These are phyloP conservation scores for Colletotrichum australisinense DNA, from an alignment of 2,329 filamentous ascomycete species.

Conservation along the genomic window DNA sequence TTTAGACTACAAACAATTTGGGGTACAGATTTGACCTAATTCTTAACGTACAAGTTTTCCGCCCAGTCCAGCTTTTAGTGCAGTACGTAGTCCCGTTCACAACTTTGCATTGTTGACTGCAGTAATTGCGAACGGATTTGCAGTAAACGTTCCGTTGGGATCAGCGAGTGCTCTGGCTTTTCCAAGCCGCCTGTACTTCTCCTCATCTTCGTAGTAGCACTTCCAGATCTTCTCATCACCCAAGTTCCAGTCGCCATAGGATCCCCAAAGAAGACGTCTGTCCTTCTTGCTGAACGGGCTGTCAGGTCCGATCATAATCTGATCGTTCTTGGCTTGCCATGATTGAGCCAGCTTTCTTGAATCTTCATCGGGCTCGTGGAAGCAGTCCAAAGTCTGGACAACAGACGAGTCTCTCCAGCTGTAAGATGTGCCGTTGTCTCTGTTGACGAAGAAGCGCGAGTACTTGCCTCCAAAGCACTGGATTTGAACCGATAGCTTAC, in stretches of 20 bases:
- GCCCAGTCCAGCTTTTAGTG: neutral
- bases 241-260: conserved; percentile 50
- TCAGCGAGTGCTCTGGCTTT: conserved; percentile 45
- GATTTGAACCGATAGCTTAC: conserved; percentile 57
- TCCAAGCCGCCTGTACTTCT: conserved; percentile 47
- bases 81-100: neutral
- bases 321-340: conserved; percentile 57
- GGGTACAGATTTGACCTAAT: neutral
- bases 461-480: conserved; percentile 57
- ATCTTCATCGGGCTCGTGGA: conserved; percentile 46
- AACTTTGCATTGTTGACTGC: neutral
- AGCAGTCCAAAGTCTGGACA: conserved; percentile 54
- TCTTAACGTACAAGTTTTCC: neutral
- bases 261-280: conserved; percentile 52
- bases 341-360: conserved; percentile 48
- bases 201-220: conserved; percentile 48
- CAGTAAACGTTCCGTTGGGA: conserved; percentile 50
- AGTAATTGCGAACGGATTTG: conserved; percentile 45
- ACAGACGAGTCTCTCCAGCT: conserved; percentile 59
- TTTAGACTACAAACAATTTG: neutral
- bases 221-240: conserved; percentile 45
- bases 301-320: conserved; percentile 37
- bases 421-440: conserved; percentile 57
- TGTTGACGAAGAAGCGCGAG: conserved; percentile 54
- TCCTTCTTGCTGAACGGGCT: conserved; percentile 50